Evolutionary conservation across 75 land plant species (phyloP).

Genomic region (Selaginella tamariscina): DNA sequence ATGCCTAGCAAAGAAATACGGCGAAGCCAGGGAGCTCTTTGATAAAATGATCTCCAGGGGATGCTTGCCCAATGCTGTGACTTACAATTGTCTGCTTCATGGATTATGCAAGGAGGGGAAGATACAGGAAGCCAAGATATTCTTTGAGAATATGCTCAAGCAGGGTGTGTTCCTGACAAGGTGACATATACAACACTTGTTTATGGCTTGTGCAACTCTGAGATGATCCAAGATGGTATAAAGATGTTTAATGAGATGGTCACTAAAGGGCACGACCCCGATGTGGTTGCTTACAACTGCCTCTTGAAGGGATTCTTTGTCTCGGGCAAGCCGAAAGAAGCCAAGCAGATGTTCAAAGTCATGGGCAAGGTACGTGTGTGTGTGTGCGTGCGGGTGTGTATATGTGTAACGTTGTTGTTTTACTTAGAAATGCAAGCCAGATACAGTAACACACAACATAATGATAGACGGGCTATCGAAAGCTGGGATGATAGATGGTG

Average conservation of each 20-base stretch:
- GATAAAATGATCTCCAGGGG: not conserved
- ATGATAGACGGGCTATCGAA: too few relatives aligned
- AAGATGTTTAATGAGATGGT: conserved; percentile 1
- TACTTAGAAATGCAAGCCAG: too few relatives aligned
- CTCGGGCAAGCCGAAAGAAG: too few relatives aligned
- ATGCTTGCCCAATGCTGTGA: not conserved
- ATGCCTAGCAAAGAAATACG: not conserved
- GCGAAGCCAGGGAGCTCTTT: conserved; percentile 13
- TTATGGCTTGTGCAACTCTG: conserved; percentile 16
- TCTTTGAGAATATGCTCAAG: conserved; percentile 9
- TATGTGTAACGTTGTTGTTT: too few relatives aligned
- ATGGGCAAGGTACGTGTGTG: too few relatives aligned
- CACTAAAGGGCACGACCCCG: not conserved
- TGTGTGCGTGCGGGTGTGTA: too few relatives aligned
- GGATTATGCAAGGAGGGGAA: conserved; percentile 1
- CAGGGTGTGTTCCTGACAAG: conserved; percentile 8
- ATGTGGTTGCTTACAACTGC: conserved; percentile 18
- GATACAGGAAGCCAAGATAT: not conserved
- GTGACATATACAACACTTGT: conserved; percentile 15
- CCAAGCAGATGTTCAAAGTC: too few relatives aligned
- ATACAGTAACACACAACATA: too few relatives aligned
- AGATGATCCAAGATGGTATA: conserved; percentile 6
- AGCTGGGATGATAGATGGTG: too few relatives aligned
- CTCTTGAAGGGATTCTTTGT: too few relatives aligned
- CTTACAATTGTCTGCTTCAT: conserved; percentile 18